Conservation (phyloP, 2,329 filamentous ascomycete species). For the Zymoseptoria passerinii region DNA sequence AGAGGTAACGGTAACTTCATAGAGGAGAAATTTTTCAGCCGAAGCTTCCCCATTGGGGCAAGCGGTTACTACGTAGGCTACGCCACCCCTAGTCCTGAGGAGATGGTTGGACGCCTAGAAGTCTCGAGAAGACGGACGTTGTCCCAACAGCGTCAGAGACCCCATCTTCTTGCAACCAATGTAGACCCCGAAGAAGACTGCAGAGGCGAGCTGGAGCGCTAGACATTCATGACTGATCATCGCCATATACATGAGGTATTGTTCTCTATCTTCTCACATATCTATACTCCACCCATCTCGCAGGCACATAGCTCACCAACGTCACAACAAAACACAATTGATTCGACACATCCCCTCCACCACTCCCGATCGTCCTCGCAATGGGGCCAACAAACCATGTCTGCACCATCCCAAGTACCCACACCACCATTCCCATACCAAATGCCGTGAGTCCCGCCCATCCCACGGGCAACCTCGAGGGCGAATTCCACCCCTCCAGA, state of each 20-base stretch:
- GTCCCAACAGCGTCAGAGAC: no score
- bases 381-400: slow-evolving; percentile 44
- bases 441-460: slow-evolving; percentile 35
- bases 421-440: slow-evolving; percentile 34
- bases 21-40: no score
- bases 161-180: no score
- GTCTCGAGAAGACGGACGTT: no score
- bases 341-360: slow-evolving; percentile 50
- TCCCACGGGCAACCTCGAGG: slow-evolving; percentile 35
- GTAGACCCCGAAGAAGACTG: no score
- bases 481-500: slow-evolving; percentile 40
- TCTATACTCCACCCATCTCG: slow-evolving; percentile 43
- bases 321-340: slow-evolving; percentile 47
- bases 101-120: no score
- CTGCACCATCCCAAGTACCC: slow-evolving; percentile 48
- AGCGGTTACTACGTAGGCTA: no score
- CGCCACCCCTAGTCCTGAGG: no score
- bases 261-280: slow-evolving; percentile 31
- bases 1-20: no score
- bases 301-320: slow-evolving; percentile 39
- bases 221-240: neutral
- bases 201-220: no score
- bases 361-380: slow-evolving; percentile 47
- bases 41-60: no score
- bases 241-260: slow-evolving; percentile 2